A percentile compares a stretch with the other conserved stretches of the same genome.
Evolutionary conservation across 129 eudicot species (phyloP).

Genomic region (Lactuca sativa): DNA sequence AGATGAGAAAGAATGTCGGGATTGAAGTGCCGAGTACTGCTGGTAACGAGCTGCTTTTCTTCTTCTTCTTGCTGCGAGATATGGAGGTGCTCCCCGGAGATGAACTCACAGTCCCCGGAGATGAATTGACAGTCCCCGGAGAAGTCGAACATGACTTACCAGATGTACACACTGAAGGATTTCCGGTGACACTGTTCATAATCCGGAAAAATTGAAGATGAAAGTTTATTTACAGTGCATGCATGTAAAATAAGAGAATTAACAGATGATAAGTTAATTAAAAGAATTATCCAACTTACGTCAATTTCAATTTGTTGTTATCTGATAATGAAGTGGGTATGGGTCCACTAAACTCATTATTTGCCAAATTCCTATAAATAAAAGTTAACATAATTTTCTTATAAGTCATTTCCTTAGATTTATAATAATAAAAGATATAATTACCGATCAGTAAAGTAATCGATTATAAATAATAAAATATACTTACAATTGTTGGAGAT

Average conservation of each 20-base stretch:
- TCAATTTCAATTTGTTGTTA: conserved; percentile 46
- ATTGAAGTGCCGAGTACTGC: conserved; percentile 43
- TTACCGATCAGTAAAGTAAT: background rate
- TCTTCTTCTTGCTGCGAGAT: conserved; percentile 11
- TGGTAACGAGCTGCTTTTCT: conserved; percentile 34
- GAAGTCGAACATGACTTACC: conserved; percentile 33
- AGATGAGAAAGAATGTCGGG: conserved; percentile 37
- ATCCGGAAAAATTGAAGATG: background rate
- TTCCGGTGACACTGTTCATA: conserved; percentile 51
- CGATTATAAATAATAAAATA: background rate
- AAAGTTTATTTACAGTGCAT: background rate
- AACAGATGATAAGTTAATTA: background rate
- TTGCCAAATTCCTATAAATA: conserved; percentile 53
- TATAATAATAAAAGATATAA: no score
- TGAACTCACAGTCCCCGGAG: background rate
- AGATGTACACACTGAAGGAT: conserved; percentile 51
- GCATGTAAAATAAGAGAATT: background rate
- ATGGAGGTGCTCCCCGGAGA: conserved; percentile 8
- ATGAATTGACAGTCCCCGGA: background rate
- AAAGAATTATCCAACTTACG: conserved; percentile 37
- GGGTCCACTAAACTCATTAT: conserved; percentile 56
- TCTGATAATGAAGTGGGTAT: conserved; percentile 54
- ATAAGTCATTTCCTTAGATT: no score
- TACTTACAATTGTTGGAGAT: conserved; percentile 58
- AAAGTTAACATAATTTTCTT: background rate